Conservation (phyloP, 495 filamentous ascomycete genomes). For the Xylaria sp. region DNA sequence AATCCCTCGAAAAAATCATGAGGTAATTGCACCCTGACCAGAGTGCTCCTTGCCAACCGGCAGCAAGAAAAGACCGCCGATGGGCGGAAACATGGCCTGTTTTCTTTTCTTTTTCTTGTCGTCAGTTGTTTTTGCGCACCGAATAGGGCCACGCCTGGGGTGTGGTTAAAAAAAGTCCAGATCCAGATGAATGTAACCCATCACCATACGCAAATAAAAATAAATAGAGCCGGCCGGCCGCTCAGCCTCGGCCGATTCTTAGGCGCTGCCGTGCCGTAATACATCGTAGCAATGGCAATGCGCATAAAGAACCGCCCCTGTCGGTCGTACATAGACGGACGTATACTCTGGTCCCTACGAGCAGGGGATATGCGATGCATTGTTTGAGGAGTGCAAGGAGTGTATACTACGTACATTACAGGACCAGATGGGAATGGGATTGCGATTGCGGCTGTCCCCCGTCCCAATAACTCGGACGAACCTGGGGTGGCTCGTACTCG, state of each 20-base stretch:
- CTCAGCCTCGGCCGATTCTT: conserved; percentile 20
- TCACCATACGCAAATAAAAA: neutral
- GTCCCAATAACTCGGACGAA: conserved; percentile 14
- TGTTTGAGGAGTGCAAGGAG: neutral
- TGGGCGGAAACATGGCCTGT: neutral
- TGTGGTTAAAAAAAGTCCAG: neutral
- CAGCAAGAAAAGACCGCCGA: neutral
- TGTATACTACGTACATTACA: neutral
- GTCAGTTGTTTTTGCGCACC: neutral
- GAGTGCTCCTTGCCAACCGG: neutral
- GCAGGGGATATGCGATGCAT: conserved; percentile 6
- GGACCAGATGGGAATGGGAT: neutral
- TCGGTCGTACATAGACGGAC: neutral
- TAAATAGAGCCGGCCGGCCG: conserved; percentile 1
- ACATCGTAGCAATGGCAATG: too few species aligned
- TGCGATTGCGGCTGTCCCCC: neutral
- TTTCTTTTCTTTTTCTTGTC: neutral
- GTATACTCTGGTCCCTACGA: neutral
- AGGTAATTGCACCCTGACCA: neutral
- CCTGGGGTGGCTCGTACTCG: neutral
- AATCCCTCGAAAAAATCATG: neutral
- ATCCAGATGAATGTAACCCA: neutral
- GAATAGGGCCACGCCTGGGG: conserved; percentile 13
- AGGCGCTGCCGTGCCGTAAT: conserved; percentile 11
- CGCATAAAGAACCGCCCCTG: neutral